These are phyloP conservation scores for Dactylellina drechsleri DNA, from an alignment of 2,329 filamentous ascomycete species.

Conservation along the genomic window DNA sequence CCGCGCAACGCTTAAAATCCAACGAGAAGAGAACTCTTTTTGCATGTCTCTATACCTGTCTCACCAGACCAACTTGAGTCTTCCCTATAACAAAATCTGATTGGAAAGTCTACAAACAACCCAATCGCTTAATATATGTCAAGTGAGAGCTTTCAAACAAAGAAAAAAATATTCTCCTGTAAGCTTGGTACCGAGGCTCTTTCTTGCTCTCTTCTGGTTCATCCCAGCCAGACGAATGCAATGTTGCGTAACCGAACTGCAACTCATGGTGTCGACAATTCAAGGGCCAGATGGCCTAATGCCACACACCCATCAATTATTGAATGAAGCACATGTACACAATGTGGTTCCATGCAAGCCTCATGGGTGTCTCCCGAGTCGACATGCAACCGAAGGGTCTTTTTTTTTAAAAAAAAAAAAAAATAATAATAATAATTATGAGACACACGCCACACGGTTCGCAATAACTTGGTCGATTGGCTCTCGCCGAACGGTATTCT, in stretches of 20 bases:
- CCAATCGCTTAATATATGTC: constrained; percentile 24
- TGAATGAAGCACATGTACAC: background rate
- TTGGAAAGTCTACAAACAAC: constrained; percentile 10
- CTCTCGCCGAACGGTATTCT: background rate
- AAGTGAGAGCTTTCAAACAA: constrained; percentile 14
- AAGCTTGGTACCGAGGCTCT: constrained; percentile 15
- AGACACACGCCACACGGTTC: constrained; percentile 12
- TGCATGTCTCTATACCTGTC: constrained; percentile 28
- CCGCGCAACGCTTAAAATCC: constrained; percentile 50
- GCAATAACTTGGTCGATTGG: constrained; percentile 19
- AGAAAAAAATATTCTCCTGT: background rate
- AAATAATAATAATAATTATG: too few relatives aligned
- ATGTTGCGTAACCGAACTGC: constrained; percentile 24
- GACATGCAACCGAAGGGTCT: constrained; percentile 15
- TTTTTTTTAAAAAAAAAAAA: background rate
- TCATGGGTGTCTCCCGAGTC: constrained; percentile 11
- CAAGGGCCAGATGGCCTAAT: constrained; percentile 19
- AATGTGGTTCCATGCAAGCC: background rate
- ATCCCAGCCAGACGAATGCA: constrained; percentile 15
- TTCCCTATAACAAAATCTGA: constrained; percentile 2
- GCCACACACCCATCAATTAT: background rate
- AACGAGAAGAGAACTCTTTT: constrained; percentile 20
- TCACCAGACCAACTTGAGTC: constrained; percentile 13
- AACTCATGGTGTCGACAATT: constrained; percentile 8
- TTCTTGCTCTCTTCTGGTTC: background rate